These are phyloP conservation scores for Phaseolus lunatus DNA, from an alignment of 306 rosid genomes.

Conservation along the genomic window DNA sequence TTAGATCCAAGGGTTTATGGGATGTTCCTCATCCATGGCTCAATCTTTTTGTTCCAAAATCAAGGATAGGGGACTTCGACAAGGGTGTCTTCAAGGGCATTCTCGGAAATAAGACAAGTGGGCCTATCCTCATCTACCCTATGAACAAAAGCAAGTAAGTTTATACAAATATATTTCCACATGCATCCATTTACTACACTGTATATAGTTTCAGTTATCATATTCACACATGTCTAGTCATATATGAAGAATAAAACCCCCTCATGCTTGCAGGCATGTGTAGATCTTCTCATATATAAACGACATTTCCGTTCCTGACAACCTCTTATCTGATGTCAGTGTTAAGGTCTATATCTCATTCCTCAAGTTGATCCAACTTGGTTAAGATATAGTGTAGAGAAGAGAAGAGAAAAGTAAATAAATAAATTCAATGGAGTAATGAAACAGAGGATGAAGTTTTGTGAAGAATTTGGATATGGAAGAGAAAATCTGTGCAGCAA, in stretches of 20 bases:
- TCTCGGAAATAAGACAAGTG: conserved; percentile 88
- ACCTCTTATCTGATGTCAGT: conserved; percentile 41
- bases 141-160: conserved; percentile 91
- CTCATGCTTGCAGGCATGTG: conserved; percentile 44
- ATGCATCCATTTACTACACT: conserved; percentile 20
- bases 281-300: conserved; percentile 36
- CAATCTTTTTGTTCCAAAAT: conserved; percentile 90
- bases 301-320: conserved; percentile 37
- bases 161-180: background rate
- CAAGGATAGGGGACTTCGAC: conserved; percentile 85
- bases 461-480: background rate
- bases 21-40: conserved; percentile 99
- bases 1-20: conserved; percentile 89
- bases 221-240: conserved; percentile 33
- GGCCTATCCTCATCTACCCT: conserved; percentile 98
- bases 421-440: background rate
- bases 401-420: background rate
- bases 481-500: background rate
- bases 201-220: conserved; percentile 14
- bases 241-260: conserved; percentile 34
- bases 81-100: conserved; percentile 91
- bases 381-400: background rate
- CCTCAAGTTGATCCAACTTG: background rate
- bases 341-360: conserved; percentile 31
- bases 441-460: conserved; percentile 6